Conservation (phyloP, 495 filamentous ascomycete species). For the Cercophora scortea region DNA sequence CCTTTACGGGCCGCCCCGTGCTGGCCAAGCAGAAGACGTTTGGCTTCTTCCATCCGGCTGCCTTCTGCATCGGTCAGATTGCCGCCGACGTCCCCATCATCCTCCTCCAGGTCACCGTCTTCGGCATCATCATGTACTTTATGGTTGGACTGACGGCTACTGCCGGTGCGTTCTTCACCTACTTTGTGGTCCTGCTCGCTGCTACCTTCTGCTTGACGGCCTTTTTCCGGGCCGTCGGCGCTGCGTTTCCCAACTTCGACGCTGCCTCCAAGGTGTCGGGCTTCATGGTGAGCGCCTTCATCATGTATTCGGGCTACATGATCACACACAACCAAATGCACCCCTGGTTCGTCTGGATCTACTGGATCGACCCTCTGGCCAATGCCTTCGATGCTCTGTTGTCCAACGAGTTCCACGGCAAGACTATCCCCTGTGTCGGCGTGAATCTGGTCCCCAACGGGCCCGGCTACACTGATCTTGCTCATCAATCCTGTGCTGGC, state of each 20-base stretch:
- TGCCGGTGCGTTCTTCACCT: slow-evolving; percentile 75
- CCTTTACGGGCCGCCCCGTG: slow-evolving; percentile 64
- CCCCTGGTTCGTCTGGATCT: slow-evolving; percentile 70
- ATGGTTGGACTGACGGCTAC: slow-evolving; percentile 60
- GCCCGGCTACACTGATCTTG: slow-evolving; percentile 38
- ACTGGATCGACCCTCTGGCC: slow-evolving; percentile 66
- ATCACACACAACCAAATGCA: slow-evolving; percentile 67
- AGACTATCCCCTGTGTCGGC: slow-evolving; percentile 40
- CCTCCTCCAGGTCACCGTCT: slow-evolving; percentile 60
- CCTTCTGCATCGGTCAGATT: slow-evolving; percentile 71
- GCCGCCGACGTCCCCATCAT: slow-evolving; percentile 69
- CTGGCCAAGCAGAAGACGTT: slow-evolving; percentile 77
- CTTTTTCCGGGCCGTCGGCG: slow-evolving; percentile 67
- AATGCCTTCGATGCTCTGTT: slow-evolving; percentile 66
- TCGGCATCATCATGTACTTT: slow-evolving; percentile 70
- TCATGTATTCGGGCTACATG: slow-evolving; percentile 70
- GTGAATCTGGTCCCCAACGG: slow-evolving; percentile 50
- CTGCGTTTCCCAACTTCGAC: slow-evolving; percentile 55
- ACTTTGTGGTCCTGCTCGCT: slow-evolving; percentile 48
- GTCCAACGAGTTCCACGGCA: slow-evolving; percentile 59
- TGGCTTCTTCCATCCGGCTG: slow-evolving; percentile 72
- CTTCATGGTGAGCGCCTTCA: slow-evolving; percentile 56
- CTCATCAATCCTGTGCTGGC: slow-evolving; percentile 51
- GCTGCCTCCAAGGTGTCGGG: slow-evolving; percentile 36
- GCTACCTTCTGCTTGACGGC: slow-evolving; percentile 52